Evolutionary conservation across 1,284 basidiomycete species (phyloP).

Genomic region (Cutaneotrichosporon sp.): DNA sequence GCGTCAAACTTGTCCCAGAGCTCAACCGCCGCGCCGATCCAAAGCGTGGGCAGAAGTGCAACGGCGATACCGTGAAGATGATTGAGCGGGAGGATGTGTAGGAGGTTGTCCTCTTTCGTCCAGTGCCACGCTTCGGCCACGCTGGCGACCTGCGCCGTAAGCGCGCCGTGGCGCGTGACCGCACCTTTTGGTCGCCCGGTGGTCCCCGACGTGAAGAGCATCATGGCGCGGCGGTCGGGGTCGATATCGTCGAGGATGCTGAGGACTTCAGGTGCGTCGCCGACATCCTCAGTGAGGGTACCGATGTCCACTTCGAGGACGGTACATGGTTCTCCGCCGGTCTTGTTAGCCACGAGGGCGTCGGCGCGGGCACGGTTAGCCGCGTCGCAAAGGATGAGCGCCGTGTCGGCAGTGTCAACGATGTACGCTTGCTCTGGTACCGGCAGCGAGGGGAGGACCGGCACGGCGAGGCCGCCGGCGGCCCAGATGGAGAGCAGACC

Average conservation of each 20-base stretch:
- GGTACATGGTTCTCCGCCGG: conserved; percentile 6
- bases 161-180: conserved; percentile 37
- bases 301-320: conserved; percentile 8
- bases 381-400: conserved; percentile 28
- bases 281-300: not conserved
- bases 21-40: conserved; percentile 42
- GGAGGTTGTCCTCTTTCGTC: conserved; percentile 27
- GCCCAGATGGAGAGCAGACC: conserved; percentile 28
- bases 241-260: conserved; percentile 15
- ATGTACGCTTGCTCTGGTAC: conserved; percentile 39
- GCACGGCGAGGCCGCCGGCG: conserved; percentile 35
- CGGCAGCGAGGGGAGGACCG: conserved; percentile 35
- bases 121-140: conserved; percentile 38
- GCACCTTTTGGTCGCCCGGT: conserved; percentile 44
- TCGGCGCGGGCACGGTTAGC: conserved; percentile 26
- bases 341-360: conserved; percentile 22
- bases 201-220: conserved; percentile 44
- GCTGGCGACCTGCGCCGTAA: conserved; percentile 32
- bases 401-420: conserved; percentile 29
- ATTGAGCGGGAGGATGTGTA: conserved; percentile 39
- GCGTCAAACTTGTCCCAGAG: conserved; percentile 41
- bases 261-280: not conserved
- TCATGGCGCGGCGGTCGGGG: conserved; percentile 33
- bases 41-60: conserved; percentile 38
- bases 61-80: conserved; percentile 45